A percentile compares a stretch with the other conserved stretches of the same genome.
phyloP scores from a whole-genome alignment of 805 yeast genomes.

The Teunomyces gatunensis region DNA sequence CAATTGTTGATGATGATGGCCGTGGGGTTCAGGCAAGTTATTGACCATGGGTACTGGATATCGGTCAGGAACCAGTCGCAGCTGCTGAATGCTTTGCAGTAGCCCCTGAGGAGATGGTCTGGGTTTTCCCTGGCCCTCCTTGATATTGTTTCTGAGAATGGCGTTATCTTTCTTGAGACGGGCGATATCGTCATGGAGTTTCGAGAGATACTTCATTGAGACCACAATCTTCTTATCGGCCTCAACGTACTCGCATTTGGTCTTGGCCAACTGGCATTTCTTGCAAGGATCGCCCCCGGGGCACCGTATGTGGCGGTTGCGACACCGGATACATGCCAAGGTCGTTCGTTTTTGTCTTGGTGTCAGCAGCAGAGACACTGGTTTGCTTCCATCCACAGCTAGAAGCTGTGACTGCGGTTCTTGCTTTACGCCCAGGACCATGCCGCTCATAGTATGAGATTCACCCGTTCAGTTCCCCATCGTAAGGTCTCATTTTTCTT shows the following conservation, averaged over 20 bases:
- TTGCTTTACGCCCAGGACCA: constrained; percentile 5
- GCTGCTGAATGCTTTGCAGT: constrained; percentile 4
- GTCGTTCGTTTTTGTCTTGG: constrained; percentile 26
- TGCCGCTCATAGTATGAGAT: constrained; percentile 6
- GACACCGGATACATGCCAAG: constrained; percentile 62
- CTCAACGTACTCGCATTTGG: constrained; percentile 67
- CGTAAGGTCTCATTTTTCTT: neutral
- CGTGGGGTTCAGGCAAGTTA: too few species aligned
- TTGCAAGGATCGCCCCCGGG: constrained; percentile 76
- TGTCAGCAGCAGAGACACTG: neutral
- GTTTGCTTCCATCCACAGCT: neutral
- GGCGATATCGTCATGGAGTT: constrained; percentile 66
- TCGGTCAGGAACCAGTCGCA: constrained; percentile 5
- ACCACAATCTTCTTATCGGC: constrained; percentile 72
- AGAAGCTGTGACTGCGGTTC: neutral
- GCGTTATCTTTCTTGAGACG: constrained; percentile 66
- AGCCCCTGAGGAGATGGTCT: constrained; percentile 2
- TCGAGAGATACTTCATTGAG: constrained; percentile 65
- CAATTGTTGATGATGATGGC: neutral
- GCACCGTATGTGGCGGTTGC: constrained; percentile 71
- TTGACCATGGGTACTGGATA: neutral
- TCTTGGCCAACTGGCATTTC: constrained; percentile 54
- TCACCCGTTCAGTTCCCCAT: neutral
- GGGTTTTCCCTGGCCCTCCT: constrained; percentile 19
- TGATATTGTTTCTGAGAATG: constrained; percentile 45